A percentile compares a stretch with the other conserved stretches of the same genome.
Conservation (phyloP, 495 filamentous ascomycete species). For the Chaetomidium leptoderma region DNA sequence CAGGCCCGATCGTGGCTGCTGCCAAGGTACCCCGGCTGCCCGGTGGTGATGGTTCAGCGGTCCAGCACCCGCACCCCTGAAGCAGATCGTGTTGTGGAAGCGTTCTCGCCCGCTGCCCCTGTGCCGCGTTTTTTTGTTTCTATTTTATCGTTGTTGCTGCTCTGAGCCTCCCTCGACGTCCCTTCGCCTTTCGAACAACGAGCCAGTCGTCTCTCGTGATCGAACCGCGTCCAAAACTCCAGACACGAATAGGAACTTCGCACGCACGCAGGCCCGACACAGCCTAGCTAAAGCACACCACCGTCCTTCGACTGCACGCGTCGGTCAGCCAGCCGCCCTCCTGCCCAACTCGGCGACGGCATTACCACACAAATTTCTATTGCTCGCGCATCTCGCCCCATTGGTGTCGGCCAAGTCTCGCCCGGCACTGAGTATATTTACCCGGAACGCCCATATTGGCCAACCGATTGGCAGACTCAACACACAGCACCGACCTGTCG, state of each 20-base stretch:
- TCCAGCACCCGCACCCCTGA: constrained; percentile 12
- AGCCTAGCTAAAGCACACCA: constrained; percentile 1
- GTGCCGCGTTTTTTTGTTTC: constrained; percentile 14
- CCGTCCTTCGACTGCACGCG: not conserved
- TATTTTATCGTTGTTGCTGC: constrained; percentile 17
- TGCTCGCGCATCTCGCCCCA: constrained; percentile 20
- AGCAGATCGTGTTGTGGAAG: constrained; percentile 13
- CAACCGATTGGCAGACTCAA: constrained; percentile 9
- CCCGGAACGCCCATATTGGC: constrained; percentile 35
- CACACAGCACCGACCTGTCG: not conserved
- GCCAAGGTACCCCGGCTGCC: constrained; percentile 6
- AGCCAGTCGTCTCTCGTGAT: not conserved
- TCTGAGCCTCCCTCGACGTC: not conserved
- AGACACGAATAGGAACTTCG: not conserved
- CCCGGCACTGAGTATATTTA: constrained; percentile 33
- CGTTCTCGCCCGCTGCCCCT: constrained; percentile 17
- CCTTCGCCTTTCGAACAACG: not conserved
- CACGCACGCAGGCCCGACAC: not conserved
- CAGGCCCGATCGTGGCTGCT: constrained; percentile 6
- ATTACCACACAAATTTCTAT: constrained; percentile 32
- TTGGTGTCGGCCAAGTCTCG: constrained; percentile 27
- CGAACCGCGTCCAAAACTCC: not conserved
- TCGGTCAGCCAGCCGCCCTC: constrained; percentile 1
- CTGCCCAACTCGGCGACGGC: constrained; percentile 25
- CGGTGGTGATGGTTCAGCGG: not conserved